Evolutionary conservation across 768 basidiomycete species (phyloP), one percentile per base, ranked within the genome.

Genomic region (Suillus spraguei): DNA sequence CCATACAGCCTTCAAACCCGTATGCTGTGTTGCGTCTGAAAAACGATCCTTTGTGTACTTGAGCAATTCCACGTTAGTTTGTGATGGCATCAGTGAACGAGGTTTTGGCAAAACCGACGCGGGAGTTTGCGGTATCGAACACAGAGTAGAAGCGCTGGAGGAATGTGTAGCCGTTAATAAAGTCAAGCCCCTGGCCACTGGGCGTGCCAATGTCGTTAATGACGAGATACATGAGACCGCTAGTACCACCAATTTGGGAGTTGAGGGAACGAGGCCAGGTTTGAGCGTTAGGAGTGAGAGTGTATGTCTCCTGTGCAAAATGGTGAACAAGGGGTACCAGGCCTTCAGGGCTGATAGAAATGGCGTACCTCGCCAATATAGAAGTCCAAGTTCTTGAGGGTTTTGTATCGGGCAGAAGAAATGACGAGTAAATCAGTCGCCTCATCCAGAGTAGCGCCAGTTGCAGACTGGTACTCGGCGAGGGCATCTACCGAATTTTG

Each of bases 101-200:
- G 17, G 77, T 77, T 33, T 61, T 63, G 28, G 72, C 70, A 32
- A 73, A 75, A 32, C 74, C 63, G 71, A 71, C 42, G 67, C 78
- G 83, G 56, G 71, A 74, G 76, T 86, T 84, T 50, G 79, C 72
- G 52, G 87, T 86, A 69, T 90, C 88, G 69, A 76, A 89, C 42
- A 88, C 87, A 36, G 83, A 79, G 76, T 89, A 89, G 81, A 85
- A 89, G 17, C 88, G 85, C 74, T 85, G 80, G 33, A 87, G 76
- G 80, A 85, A 87, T 5, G 73, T 67, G 68, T 77, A 78, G 20
- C 86, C 84, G 71, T 85, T 80, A 71, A 87, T 78, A 65, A 87
- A 85, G 74, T 85, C 83, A 20, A 87, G 71, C 16, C 84, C 86
- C 64, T 78, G 22, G 54, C 82, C 84, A 11, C 76, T 69, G 36